A percentile compares a stretch with the other conserved stretches of the same genome.
Conservation (phyloP, 1,284 basidiomycete species). For the Omphalotus olearius region DNA sequence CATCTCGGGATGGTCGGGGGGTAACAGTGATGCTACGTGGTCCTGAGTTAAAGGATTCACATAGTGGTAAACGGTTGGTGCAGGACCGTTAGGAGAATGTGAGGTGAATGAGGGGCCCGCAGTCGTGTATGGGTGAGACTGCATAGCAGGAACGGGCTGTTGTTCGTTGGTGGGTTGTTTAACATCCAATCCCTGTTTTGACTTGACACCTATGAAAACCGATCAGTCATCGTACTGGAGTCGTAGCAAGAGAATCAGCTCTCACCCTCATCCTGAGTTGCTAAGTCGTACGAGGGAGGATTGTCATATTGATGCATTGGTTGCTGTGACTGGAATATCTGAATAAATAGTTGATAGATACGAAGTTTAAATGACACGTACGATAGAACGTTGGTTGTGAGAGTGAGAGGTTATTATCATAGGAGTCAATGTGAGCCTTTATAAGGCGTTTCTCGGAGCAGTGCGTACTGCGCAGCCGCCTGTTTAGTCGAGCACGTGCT, state of each 20-base stretch:
- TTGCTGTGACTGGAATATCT: constrained; percentile 6
- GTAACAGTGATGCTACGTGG: constrained; percentile 41
- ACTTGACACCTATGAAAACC: not conserved
- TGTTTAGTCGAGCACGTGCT: not conserved
- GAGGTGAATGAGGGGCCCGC: constrained; percentile 18
- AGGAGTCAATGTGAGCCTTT: constrained; percentile 5
- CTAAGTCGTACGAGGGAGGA: constrained; percentile 32
- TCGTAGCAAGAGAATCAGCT: not conserved
- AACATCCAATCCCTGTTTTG: constrained; percentile 13
- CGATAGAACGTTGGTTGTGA: not conserved
- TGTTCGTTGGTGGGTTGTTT: constrained; percentile 14
- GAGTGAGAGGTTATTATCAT: constrained; percentile 9
- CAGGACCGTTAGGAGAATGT: constrained; percentile 1
- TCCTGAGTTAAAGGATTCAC: constrained; percentile 16
- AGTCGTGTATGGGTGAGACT: constrained; percentile 7
- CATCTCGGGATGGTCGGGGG: constrained; percentile 78
- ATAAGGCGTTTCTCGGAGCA: not conserved
- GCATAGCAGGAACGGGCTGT: constrained; percentile 1
- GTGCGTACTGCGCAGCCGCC: not conserved
- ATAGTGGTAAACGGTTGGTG: constrained; percentile 24
- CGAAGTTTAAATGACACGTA: not conserved
- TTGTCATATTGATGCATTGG: constrained; percentile 15
- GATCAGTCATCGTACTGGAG: not conserved
- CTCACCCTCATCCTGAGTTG: constrained; percentile 25
- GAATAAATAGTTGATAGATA: not conserved